Evolutionary conservation across 2,329 filamentous ascomycete species (phyloP).

Genomic region (Onygenales sp.): DNA sequence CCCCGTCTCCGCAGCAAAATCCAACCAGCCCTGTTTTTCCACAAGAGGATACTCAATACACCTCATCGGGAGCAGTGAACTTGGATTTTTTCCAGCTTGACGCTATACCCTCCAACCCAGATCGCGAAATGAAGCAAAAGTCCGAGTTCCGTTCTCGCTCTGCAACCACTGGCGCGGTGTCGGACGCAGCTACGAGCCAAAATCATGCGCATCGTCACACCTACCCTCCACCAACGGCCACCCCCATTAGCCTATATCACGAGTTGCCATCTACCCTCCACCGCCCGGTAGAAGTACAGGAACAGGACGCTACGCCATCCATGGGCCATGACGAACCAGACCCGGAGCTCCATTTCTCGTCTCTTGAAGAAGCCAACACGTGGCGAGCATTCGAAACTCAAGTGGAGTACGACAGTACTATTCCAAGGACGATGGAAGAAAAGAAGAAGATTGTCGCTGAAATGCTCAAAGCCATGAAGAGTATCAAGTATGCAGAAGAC

Average conservation of each 20-base stretch:
- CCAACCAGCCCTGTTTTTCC: too few species aligned
- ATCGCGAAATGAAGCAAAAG: background rate
- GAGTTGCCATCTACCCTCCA: too few species aligned
- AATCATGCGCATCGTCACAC: background rate
- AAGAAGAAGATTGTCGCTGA: constrained; percentile 19
- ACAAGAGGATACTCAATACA: background rate
- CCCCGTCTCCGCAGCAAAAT: too few species aligned
- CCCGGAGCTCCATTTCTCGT: constrained; percentile 8
- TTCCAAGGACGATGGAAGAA: constrained; percentile 16
- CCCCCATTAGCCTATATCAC: too few species aligned
- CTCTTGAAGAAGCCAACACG: constrained; percentile 13
- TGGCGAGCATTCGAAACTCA: constrained; percentile 1
- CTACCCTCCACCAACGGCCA: too few species aligned
- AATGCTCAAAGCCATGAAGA: constrained; percentile 25
- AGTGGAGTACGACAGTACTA: constrained; percentile 15
- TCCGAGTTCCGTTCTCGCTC: background rate
- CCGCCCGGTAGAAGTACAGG: background rate
- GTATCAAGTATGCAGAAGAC: constrained; percentile 18
- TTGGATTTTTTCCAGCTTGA: background rate
- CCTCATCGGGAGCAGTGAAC: background rate
- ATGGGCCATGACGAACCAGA: background rate
- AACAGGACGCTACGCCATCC: background rate
- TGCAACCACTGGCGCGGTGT: background rate
- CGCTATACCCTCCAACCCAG: background rate
- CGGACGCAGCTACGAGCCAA: background rate